Evolutionary conservation across 306 rosid species (phyloP).

Genomic region (Cyamopsis tetragonoloba): DNA sequence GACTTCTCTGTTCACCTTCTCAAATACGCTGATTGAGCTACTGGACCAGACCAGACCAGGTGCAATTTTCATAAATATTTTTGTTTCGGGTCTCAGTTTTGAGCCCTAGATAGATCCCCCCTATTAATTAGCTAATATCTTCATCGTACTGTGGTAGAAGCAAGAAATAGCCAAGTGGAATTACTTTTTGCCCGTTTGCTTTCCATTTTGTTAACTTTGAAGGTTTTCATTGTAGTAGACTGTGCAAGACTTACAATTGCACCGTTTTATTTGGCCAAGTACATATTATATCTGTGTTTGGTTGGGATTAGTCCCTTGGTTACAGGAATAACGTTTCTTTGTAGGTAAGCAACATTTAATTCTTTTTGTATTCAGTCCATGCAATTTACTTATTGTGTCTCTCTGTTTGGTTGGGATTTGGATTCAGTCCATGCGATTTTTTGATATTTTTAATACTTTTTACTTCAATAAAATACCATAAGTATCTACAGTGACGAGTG

Average conservation of each 20-base stretch:
- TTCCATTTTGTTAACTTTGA: slow-evolving; percentile 21
- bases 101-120: slow-evolving; percentile 31
- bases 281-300: slow-evolving; percentile 19
- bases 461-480: no score
- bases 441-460: no score
- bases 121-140: slow-evolving; percentile 20
- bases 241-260: slow-evolving; percentile 11
- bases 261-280: slow-evolving; percentile 26
- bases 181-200: slow-evolving; percentile 18
- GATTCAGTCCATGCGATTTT: no score
- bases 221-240: slow-evolving; percentile 30
- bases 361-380: slow-evolving; percentile 17
- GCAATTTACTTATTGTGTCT: slow-evolving; percentile 16
- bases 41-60: slow-evolving; percentile 29
- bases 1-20: slow-evolving; percentile 78
- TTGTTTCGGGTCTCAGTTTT: slow-evolving; percentile 36
- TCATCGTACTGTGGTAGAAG: slow-evolving; percentile 23
- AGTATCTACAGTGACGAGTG: no score
- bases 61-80: slow-evolving; percentile 27
- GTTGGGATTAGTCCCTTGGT: slow-evolving; percentile 18
- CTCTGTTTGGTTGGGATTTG: no score
- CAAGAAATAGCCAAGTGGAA: slow-evolving; percentile 31
- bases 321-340: slow-evolving; percentile 15
- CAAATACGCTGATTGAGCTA: slow-evolving; percentile 64
- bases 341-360: not conserved